These are phyloP conservation scores for Massospora cicadina DNA, from an alignment of 371 early-diverging fungal genomes.

Conservation along the genomic window DNA sequence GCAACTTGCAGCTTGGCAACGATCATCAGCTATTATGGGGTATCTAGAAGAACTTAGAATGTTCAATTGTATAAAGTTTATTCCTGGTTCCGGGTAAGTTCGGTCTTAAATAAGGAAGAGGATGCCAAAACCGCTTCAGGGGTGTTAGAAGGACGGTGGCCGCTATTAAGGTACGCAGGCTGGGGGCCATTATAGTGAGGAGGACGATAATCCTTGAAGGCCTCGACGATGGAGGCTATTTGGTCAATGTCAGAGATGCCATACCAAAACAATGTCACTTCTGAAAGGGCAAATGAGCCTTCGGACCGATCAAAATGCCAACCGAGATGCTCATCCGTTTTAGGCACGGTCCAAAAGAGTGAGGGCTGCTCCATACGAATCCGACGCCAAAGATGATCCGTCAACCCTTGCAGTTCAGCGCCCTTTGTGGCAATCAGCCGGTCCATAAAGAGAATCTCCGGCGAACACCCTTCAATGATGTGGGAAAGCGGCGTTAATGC, in stretches of 20 bases:
- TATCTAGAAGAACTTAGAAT: too few species aligned
- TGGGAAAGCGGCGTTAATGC: constrained; percentile 27
- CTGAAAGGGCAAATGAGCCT: constrained; percentile 52
- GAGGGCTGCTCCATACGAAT: constrained; percentile 49
- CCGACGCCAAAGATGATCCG: constrained; percentile 73
- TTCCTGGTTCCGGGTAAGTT: neutral
- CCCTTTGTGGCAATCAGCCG: constrained; percentile 61
- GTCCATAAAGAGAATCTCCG: constrained; percentile 40
- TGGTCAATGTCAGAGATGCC: constrained; percentile 60
- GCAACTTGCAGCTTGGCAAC: too few species aligned
- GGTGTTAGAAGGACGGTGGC: neutral
- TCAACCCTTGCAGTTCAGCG: constrained; percentile 66
- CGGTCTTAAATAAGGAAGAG: neutral
- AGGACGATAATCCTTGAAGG: neutral
- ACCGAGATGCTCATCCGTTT: constrained; percentile 31
- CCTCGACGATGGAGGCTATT: constrained; percentile 17
- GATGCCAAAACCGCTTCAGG: neutral
- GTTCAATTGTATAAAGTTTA: neutral
- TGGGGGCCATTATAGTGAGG: neutral
- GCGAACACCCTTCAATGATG: constrained; percentile 8
- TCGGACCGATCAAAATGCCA: constrained; percentile 93
- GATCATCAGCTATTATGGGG: too few species aligned
- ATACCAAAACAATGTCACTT: constrained; percentile 75
- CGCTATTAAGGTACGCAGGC: neutral
- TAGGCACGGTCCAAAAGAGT: constrained; percentile 48